A percentile compares a stretch with the other conserved stretches of the same genome.
phyloP scores from a whole-genome alignment of 805 yeast species.

The Metschnikowia peoriensis region DNA sequence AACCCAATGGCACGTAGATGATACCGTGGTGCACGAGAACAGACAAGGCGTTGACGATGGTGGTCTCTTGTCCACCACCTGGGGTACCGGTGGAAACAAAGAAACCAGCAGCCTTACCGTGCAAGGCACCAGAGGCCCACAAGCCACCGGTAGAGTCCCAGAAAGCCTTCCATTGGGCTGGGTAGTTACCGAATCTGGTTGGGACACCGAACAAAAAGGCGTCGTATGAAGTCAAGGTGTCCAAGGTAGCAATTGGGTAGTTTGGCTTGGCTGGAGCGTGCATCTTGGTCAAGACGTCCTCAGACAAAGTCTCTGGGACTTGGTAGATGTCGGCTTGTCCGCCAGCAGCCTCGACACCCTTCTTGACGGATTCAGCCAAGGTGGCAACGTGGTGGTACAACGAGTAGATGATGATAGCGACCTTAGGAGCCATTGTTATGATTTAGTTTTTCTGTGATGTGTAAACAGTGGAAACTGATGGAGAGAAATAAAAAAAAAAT shows the following conservation, averaged over 20 bases:
- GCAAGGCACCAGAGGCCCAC: slow-evolving; percentile 20
- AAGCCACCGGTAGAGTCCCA: slow-evolving; percentile 22
- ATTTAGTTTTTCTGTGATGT: background rate
- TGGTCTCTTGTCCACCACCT: slow-evolving; percentile 22
- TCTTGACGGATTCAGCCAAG: slow-evolving; percentile 66
- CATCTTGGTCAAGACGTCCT: slow-evolving; percentile 19
- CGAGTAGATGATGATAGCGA: slow-evolving; percentile 79
- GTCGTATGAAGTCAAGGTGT: slow-evolving; percentile 20
- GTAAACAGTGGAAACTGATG: background rate
- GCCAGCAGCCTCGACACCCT: slow-evolving; percentile 70
- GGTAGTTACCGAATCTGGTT: slow-evolving; percentile 21
- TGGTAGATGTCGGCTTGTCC: slow-evolving; percentile 32
- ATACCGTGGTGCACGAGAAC: slow-evolving; percentile 22
- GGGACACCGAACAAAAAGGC: slow-evolving; percentile 22
- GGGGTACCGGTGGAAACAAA: slow-evolving; percentile 18
- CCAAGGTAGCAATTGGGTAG: slow-evolving; percentile 21
- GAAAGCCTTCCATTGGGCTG: slow-evolving; percentile 22
- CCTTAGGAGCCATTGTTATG: slow-evolving; percentile 36
- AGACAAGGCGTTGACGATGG: slow-evolving; percentile 20
- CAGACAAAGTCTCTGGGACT: slow-evolving; percentile 22
- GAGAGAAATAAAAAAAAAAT: background rate
- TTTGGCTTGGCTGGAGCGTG: slow-evolving; percentile 20
- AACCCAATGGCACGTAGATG: slow-evolving; percentile 22
- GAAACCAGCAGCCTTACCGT: slow-evolving; percentile 20
- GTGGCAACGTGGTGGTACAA: slow-evolving; percentile 73